Percentiles rank a stretch among this genome's conserved stretches.
Conservation (phyloP, 257 asterid species). For the Nicotiana sylvestris region DNA sequence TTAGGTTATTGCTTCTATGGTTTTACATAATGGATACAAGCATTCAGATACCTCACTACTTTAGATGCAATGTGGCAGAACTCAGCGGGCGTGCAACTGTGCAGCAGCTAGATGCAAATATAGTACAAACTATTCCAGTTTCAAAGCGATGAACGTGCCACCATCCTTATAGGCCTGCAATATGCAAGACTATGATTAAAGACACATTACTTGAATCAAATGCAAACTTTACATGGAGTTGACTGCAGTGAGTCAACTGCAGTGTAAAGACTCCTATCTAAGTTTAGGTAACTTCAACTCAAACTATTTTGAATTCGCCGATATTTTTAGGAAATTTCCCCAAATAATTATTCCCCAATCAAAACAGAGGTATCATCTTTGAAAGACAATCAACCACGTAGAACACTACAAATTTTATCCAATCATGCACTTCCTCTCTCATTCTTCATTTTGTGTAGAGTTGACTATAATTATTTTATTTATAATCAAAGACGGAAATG, state of each 20-base stretch:
- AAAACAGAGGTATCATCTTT: no score
- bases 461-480: not conserved
- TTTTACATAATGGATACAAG: not conserved
- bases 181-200: conserved; percentile 3
- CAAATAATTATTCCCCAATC: no score
- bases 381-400: not conserved
- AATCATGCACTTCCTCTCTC: not conserved
- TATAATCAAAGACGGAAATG: not conserved
- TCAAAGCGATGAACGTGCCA: conserved; percentile 43
- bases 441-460: not conserved
- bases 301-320: not conserved
- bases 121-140: conserved; percentile 1
- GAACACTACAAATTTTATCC: not conserved
- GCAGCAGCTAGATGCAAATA: not conserved
- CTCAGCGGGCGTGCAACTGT: not conserved
- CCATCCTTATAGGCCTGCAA: conserved; percentile 37
- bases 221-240: not conserved
- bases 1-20: not conserved
- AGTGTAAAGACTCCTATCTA: not conserved
- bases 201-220: not conserved
- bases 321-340: not conserved
- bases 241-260: not conserved
- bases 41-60: no score
- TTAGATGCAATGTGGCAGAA: no score
- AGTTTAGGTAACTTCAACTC: not conserved